Evolutionary conservation across 2,329 filamentous ascomycete genomes (phyloP), one percentile per base, ranked within the genome.

Genomic region (Exophiala oligosperma): DNA sequence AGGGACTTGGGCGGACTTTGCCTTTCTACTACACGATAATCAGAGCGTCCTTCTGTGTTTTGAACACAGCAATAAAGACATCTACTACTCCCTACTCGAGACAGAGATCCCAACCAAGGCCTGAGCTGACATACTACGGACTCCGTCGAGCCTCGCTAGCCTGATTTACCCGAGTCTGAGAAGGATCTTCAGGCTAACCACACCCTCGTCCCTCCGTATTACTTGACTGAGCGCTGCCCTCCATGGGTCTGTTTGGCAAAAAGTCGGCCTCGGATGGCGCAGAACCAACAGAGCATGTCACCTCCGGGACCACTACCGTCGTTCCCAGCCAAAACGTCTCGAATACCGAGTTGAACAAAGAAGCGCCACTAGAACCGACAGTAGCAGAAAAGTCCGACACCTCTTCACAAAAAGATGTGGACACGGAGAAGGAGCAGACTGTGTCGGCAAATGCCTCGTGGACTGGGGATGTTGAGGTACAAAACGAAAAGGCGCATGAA

Each of bases 291-390:
- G 23, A 51, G 55, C 52, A 59, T 54, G 49, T 44, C 32, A 61
- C 60, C 29, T 62, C 63, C 8, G 61, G 56, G 41, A 32, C 57
- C 9, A 59, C 59, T 23, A 62, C 63, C 11, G 57, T 56, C 5
- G 61, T 61, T 5, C 59, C 63, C 21, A 65, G 63, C 60, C 50
- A 59, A 44, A 64, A 60, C 56, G 59, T 51, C 8, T 65, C 63
- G n/a, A 44, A 58, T 32, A 57, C 61, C 12, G 54, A 64, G 14
- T 56, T 65, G 17, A 52, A 62, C 9, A 64, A 65, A 41, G 35
- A 49, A 9, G 12, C 14, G 11, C 46, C 48, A n/a, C 4, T 56
- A 7, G 63, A 59, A 37, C 28, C 47, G 24, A 23, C 32, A 2
- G 35, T 53, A 2, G 40, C 44, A 54, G 54, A 54, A 17, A 53